Percentiles rank a stretch among this genome's conserved stretches.
phyloP scores from a whole-genome alignment of 768 basidiomycete genomes.

The Leccinum fibrillosum region DNA sequence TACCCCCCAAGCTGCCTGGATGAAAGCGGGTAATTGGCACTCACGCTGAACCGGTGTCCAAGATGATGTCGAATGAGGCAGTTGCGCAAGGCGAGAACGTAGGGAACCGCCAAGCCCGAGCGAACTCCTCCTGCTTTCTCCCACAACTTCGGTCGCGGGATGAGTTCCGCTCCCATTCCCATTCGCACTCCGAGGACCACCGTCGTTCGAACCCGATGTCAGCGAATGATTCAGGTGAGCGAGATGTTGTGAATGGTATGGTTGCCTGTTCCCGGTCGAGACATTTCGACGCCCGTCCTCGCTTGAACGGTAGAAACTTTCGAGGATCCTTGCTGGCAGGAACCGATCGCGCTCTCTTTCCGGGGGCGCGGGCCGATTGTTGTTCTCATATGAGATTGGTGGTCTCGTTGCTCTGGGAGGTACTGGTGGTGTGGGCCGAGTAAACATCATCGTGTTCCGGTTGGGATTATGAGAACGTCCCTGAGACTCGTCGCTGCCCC shows the following conservation, averaged over 20 bases:
- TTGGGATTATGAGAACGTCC: slow-evolving; percentile 9
- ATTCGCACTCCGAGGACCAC: slow-evolving; percentile 3
- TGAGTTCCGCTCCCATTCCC: slow-evolving; percentile 10
- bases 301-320: slow-evolving; percentile 20
- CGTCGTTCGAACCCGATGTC: not conserved
- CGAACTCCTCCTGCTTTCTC: slow-evolving; percentile 18
- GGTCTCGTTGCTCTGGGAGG: slow-evolving; percentile 8
- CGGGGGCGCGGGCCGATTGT: slow-evolving; percentile 3
- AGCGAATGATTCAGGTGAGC: slow-evolving; percentile 2
- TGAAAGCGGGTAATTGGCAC: not conserved
- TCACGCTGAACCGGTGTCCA: slow-evolving; percentile 50
- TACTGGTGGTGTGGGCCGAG: slow-evolving; percentile 7
- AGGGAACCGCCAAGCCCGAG: slow-evolving; percentile 24
- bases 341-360: slow-evolving; percentile 28
- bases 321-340: slow-evolving; percentile 19
- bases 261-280: slow-evolving; percentile 4
- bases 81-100: slow-evolving; percentile 21
- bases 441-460: slow-evolving; percentile 10
- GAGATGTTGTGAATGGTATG: slow-evolving; percentile 7
- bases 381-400: slow-evolving; percentile 14
- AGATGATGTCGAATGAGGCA: slow-evolving; percentile 45
- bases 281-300: slow-evolving; percentile 24
- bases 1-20: no score
- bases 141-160: slow-evolving; percentile 3
- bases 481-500: slow-evolving; percentile 11